Evolutionary conservation across 2,329 filamentous ascomycete genomes (phyloP), one percentile per base, ranked within the genome.

Genomic region (Keithomyces neogunnii): DNA sequence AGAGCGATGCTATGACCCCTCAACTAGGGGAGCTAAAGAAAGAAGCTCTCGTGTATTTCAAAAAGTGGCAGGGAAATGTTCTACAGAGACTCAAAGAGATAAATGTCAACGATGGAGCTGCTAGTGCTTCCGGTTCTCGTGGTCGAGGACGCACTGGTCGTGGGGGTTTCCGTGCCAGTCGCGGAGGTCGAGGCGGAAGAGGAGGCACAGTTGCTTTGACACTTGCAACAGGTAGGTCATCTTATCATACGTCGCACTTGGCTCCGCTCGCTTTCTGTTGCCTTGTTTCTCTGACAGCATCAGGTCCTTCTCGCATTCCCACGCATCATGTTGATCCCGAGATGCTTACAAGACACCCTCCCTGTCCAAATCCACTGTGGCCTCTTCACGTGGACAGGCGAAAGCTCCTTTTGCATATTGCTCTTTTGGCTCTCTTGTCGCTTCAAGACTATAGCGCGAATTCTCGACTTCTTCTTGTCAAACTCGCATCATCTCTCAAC

Each of bases 381-480:
- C 73, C 75, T 8, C 69, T 88, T 2, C 69, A 79, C 0, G 68
- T 80, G 46, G 78, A 82, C 48, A 85, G 84, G 60, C 75, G 84
- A 44, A 77, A 78, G 30, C 71, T 90, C 6, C 74, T 95, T 5
- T 69, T 95, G 6, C 85, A 93, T 59, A 80, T 83, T 0, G 71
- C 89, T 40, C 71, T 95, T 1, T 72, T 95, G 3, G 72, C 93
- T 30, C 62, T 91, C 5, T 70, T 95, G 2, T 90, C 87, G 2
- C 70, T 95, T 11, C 84, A 93, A 61, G 81, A 87, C 56, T 95
- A 93, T 66, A 81, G 77, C 42, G 81, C 86, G 4, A 84, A 88
- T 60, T 87, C 88, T 3, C 80, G 88, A 10, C 74, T 88, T 2
- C 71, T 93, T 26, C 74, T 95, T 49, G 70, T 89, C 13, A 76